phyloP scores from a whole-genome alignment of 2,329 filamentous ascomycete genomes.

The Fusarium buxicola region DNA sequence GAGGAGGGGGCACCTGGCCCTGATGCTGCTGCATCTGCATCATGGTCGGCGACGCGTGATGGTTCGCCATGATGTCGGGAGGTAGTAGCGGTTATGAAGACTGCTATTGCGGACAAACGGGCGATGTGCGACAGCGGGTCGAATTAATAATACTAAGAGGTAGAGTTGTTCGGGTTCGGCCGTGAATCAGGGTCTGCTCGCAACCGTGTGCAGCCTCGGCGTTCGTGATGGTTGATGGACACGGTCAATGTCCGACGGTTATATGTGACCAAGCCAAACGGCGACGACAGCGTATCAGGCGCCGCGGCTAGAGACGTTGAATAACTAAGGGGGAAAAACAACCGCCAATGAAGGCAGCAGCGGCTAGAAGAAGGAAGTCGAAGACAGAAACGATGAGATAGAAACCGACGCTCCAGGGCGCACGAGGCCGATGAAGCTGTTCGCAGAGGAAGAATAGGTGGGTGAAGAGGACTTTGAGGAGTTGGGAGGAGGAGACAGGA shows the following conservation, averaged over 20 bases:
- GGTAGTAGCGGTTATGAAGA: slow-evolving; percentile 25
- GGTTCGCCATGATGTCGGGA: slow-evolving; percentile 72
- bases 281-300: slow-evolving; percentile 21
- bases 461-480: slow-evolving; percentile 52
- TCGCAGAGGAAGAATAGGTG: slow-evolving; percentile 49
- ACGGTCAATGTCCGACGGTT: slow-evolving; percentile 21
- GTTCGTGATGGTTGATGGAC: slow-evolving; percentile 33
- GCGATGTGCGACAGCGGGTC: slow-evolving; percentile 29
- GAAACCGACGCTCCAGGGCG: slow-evolving; percentile 32
- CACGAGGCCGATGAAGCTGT: slow-evolving; percentile 47
- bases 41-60: slow-evolving; percentile 84
- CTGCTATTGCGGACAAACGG: slow-evolving; percentile 27
- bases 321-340: slow-evolving; percentile 20
- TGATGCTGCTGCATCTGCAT: slow-evolving; percentile 75
- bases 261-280: slow-evolving; percentile 26
- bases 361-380: slow-evolving; percentile 16
- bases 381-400: slow-evolving; percentile 21
- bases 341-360: slow-evolving; percentile 25
- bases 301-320: slow-evolving; percentile 19
- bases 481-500: slow-evolving; percentile 54
- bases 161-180: slow-evolving; percentile 8
- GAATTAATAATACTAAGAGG: slow-evolving; percentile 14
- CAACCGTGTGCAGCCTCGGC: slow-evolving; percentile 6
- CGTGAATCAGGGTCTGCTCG: slow-evolving; percentile 33
- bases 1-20: slow-evolving; percentile 67